These are phyloP conservation scores for Acanthamoeba triangularis DNA, from an alignment of 208 protist species.

Conservation along the genomic window DNA sequence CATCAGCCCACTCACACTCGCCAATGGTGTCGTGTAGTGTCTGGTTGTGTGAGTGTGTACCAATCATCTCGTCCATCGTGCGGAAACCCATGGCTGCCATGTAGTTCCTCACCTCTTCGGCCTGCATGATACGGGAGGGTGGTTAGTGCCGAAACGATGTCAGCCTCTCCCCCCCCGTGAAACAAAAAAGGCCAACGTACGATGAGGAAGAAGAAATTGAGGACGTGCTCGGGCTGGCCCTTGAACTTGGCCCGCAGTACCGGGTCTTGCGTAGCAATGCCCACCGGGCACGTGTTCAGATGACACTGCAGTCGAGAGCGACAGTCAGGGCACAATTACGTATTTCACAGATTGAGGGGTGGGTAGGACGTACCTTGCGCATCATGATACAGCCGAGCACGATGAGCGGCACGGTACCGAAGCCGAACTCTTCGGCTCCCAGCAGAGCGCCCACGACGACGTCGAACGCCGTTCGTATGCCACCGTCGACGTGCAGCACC, in stretches of 20 bases:
- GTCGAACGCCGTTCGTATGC: slow-evolving; percentile 92
- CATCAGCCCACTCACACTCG: not conserved
- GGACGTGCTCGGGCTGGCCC: slow-evolving; percentile 92
- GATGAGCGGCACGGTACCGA: slow-evolving; percentile 93
- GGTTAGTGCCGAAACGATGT: not conserved
- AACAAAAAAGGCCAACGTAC: not conserved
- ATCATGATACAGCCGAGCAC: slow-evolving; percentile 94
- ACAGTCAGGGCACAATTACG: not conserved
- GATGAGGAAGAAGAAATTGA: slow-evolving; percentile 94
- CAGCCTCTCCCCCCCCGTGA: not conserved
- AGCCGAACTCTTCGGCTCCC: slow-evolving; percentile 94
- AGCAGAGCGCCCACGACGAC: slow-evolving; percentile 90
- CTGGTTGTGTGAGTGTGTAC: slow-evolving; percentile 71
- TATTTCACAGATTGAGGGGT: not conserved
- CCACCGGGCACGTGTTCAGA: slow-evolving; percentile 95
- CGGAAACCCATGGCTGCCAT: slow-evolving; percentile 92
- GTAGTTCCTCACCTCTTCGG: slow-evolving; percentile 89
- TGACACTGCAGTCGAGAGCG: slow-evolving; percentile 87
- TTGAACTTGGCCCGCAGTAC: slow-evolving; percentile 91
- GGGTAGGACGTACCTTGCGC: slow-evolving; percentile 85
- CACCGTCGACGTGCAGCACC: slow-evolving; percentile 89
- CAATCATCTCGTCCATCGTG: slow-evolving; percentile 91
- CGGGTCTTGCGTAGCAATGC: slow-evolving; percentile 94
- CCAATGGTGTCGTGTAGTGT: no score
- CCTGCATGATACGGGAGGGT: slow-evolving; percentile 40